Evolutionary conservation across 1,284 basidiomycete genomes (phyloP).

Genomic region (Pseudozyma tsukubaensis): DNA sequence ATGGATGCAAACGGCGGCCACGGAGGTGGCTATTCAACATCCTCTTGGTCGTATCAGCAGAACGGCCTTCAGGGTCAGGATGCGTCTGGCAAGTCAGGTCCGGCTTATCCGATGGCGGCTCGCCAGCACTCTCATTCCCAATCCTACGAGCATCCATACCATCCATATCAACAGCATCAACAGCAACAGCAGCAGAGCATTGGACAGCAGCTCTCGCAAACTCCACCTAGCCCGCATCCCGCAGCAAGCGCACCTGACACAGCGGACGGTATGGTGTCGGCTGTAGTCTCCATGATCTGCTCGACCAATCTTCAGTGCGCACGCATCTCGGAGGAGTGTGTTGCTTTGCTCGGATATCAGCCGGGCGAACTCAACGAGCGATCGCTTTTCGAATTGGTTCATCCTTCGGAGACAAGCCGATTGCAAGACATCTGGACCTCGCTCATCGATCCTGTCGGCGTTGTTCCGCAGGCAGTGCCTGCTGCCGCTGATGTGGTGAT

Average conservation of each 20-base stretch:
- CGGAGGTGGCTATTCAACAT: conserved; percentile 7
- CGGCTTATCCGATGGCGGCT: conserved; percentile 10
- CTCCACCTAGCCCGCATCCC: conserved; percentile 1
- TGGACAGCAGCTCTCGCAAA: conserved; percentile 11
- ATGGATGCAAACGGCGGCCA: conserved; percentile 9
- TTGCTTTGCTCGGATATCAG: conserved; percentile 47
- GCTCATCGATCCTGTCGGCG: conserved; percentile 53
- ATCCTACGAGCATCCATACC: conserved; percentile 29
- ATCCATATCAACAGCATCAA: conserved; percentile 9
- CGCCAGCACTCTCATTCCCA: conserved; percentile 31
- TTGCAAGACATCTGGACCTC: conserved; percentile 48
- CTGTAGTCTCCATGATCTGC: conserved; percentile 54
- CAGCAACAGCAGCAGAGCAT: conserved; percentile 19
- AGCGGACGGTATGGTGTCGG: conserved; percentile 24
- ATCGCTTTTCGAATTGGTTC: conserved; percentile 53
- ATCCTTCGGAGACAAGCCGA: conserved; percentile 46
- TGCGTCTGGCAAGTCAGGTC: conserved; percentile 3
- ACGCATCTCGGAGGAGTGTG: conserved; percentile 50
- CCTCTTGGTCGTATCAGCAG: conserved; percentile 26
- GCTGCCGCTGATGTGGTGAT: conserved; percentile 47
- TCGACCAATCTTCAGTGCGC: conserved; percentile 55
- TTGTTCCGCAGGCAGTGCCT: conserved; percentile 41
- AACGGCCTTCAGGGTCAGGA: conserved; percentile 11
- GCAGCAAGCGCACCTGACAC: conserved; percentile 9
- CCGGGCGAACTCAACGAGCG: conserved; percentile 48